phyloP scores from a whole-genome alignment of 2,329 filamentous ascomycete genomes.

The Aspergillus fischeri region DNA sequence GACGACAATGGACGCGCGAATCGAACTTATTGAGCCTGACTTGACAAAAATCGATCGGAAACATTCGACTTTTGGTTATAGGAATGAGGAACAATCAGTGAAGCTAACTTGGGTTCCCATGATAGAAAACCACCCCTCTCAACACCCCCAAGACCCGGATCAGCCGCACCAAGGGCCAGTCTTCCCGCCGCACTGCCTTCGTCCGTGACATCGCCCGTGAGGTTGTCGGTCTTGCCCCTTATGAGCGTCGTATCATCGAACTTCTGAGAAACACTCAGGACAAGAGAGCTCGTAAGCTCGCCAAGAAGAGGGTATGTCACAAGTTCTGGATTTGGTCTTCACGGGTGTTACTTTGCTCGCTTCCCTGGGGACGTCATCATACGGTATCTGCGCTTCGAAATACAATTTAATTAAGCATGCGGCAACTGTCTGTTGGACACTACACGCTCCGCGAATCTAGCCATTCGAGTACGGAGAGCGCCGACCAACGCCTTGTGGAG shows the following conservation, averaged over 20 bases:
- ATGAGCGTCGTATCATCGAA: conserved; percentile 99
- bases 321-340: neutral
- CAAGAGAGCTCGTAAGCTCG: conserved; percentile 98
- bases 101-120: conserved; percentile 39
- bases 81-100: neutral
- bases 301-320: conserved; percentile 89
- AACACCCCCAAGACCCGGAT: conserved; percentile 70
- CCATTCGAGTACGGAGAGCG: neutral
- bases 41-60: neutral
- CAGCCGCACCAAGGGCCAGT: conserved; percentile 86
- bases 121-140: conserved; percentile 77
- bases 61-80: neutral
- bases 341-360: neutral
- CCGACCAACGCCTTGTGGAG: neutral
- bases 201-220: conserved; percentile 97
- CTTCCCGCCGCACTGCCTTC: conserved; percentile 95
- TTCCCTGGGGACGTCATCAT: neutral
- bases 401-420: neutral
- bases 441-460: neutral
- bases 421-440: neutral
- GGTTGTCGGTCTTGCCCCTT: conserved; percentile 89
- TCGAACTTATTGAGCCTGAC: neutral
- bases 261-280: conserved; percentile 98
- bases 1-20: neutral
- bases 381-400: neutral